Percentiles rank a stretch among this genome's conserved stretches.
Conservation (phyloP, 2,329 filamentous ascomycete species). For the Tolypocladium guangdongense region DNA sequence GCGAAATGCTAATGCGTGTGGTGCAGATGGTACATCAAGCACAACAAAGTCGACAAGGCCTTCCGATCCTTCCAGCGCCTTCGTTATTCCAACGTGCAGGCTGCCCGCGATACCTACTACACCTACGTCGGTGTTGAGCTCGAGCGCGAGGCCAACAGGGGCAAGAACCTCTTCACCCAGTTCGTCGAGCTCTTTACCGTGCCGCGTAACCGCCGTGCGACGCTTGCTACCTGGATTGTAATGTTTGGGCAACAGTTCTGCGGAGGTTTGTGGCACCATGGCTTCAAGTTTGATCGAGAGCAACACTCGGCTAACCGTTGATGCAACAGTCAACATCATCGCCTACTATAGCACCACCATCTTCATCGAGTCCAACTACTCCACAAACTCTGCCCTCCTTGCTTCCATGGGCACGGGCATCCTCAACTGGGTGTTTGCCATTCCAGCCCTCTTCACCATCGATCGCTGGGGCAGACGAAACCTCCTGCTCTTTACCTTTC, state of each 20-base stretch:
- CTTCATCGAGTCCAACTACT: slow-evolving; percentile 25
- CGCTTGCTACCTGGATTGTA: background rate
- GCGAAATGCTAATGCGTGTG: background rate
- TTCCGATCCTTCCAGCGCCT: slow-evolving; percentile 41
- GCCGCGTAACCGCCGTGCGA: slow-evolving; percentile 22
- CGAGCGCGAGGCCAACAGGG: slow-evolving; percentile 15
- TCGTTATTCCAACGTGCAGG: slow-evolving; percentile 44
- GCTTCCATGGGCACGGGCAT: slow-evolving; percentile 21
- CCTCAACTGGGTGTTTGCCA: slow-evolving; percentile 13
- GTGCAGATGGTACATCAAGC: slow-evolving; percentile 32
- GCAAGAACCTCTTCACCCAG: slow-evolving; percentile 32
- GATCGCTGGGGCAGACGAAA: slow-evolving; percentile 11
- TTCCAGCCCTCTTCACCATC: slow-evolving; percentile 22
- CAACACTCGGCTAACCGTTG: background rate
- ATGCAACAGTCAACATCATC: slow-evolving; percentile 36
- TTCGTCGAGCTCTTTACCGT: slow-evolving; percentile 26
- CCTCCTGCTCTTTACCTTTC: slow-evolving; percentile 20
- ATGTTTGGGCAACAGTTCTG: slow-evolving; percentile 5
- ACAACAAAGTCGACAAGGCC: slow-evolving; percentile 37
- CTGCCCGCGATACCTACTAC: slow-evolving; percentile 48
- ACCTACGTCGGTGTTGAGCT: slow-evolving; percentile 18
- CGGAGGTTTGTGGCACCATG: slow-evolving; percentile 1
- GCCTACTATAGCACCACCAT: slow-evolving; percentile 43
- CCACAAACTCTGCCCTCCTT: slow-evolving; percentile 16
- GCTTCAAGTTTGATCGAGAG: background rate